Percentiles rank a stretch among this genome's conserved stretches.
Conservation (phyloP, 441 rosid species). For the Brassica hybrid region DNA sequence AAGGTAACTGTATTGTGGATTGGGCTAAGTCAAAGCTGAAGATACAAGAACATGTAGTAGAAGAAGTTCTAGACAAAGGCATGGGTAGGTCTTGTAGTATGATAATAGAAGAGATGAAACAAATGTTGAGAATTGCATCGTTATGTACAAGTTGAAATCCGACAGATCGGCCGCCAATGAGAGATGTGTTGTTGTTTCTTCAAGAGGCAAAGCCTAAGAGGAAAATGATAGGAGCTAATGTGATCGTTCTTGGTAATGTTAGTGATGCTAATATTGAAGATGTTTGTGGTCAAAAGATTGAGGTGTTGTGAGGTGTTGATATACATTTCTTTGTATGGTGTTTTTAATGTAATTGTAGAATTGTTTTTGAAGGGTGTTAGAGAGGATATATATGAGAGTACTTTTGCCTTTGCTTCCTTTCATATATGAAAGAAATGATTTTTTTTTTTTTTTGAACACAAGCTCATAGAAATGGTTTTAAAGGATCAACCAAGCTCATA, state of each 20-base stretch:
- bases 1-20: conserved; percentile 88
- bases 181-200: conserved; percentile 88
- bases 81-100: conserved; percentile 69
- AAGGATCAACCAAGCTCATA: not conserved
- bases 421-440: too few relatives aligned
- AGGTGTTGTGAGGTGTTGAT: conserved; percentile 58
- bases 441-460: too few relatives aligned
- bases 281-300: conserved; percentile 53
- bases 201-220: conserved; percentile 89
- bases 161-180: conserved; percentile 88
- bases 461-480: too few relatives aligned
- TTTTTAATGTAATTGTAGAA: conserved; percentile 34
- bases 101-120: conserved; percentile 87
- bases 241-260: conserved; percentile 22
- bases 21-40: conserved; percentile 84
- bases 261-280: conserved; percentile 40
- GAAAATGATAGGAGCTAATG: conserved; percentile 50
- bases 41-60: conserved; percentile 56
- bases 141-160: conserved; percentile 82
- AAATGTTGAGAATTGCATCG: conserved; percentile 82
- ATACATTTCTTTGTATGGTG: conserved; percentile 28
- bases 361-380: conserved; percentile 8
- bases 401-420: not conserved
- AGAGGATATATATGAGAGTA: conserved; percentile 24
- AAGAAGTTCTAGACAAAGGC: conserved; percentile 68